phyloP scores from a whole-genome alignment of 2,329 filamentous ascomycete genomes.

The Aspergillus pseudonomiae region DNA sequence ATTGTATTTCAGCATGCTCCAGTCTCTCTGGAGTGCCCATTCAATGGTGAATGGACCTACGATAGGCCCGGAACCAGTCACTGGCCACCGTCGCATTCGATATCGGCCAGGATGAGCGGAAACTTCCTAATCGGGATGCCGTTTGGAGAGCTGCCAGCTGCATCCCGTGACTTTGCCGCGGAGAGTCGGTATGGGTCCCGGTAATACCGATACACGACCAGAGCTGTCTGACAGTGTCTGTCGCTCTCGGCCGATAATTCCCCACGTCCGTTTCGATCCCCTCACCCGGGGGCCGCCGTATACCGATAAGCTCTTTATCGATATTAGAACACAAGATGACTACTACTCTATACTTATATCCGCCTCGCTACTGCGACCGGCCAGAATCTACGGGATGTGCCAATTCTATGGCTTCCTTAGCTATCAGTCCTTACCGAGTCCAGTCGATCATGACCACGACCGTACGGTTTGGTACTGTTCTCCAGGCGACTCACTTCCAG shows the following conservation, averaged over 20 bases:
- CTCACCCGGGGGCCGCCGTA: conserved; percentile 11
- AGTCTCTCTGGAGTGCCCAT: background rate
- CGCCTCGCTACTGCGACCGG: background rate
- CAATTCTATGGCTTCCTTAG: background rate
- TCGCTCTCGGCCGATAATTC: conserved; percentile 21
- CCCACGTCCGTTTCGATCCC: conserved; percentile 1
- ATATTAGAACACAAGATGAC: background rate
- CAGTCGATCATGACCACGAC: background rate
- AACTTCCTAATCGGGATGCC: conserved; percentile 8
- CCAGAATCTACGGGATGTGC: background rate
- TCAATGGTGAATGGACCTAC: background rate
- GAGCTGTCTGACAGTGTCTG: background rate
- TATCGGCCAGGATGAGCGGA: conserved; percentile 20
- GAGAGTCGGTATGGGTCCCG: conserved; percentile 18
- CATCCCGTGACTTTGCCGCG: conserved; percentile 27
- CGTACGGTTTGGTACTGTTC: background rate
- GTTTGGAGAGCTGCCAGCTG: background rate
- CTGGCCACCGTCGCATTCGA: conserved; percentile 3
- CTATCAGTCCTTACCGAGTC: background rate
- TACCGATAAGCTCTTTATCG: conserved; percentile 2
- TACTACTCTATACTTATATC: background rate
- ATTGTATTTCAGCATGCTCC: background rate
- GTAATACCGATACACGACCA: background rate
- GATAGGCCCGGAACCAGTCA: conserved; percentile 16
- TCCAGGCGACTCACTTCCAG: no score